A percentile compares a stretch with the other conserved stretches of the same genome.
These are phyloP conservation scores for Cymbidium sinense DNA, from an alignment of 106 monocot species.

Conservation along the genomic window DNA sequence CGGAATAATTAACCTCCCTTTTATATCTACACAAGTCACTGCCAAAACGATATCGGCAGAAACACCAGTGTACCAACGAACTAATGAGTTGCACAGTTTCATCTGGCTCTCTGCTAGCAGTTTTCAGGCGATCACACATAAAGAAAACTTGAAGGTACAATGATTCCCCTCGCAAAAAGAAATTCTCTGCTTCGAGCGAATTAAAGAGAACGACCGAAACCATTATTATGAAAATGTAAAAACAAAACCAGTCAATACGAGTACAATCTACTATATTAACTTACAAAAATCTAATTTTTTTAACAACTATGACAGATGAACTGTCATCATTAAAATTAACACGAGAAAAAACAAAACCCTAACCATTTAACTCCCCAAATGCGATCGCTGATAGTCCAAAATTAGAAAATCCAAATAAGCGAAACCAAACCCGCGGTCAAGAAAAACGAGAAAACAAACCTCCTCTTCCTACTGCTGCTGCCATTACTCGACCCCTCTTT, in stretches of 20 bases:
- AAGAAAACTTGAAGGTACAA: neutral
- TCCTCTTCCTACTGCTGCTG: conserved; percentile 36
- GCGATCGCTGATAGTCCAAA: neutral
- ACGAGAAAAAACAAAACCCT: neutral
- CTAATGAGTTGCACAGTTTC: neutral
- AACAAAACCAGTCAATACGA: neutral
- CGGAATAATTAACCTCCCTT: neutral
- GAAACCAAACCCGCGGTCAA: conserved; percentile 6
- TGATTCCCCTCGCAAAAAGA: too few relatives aligned
- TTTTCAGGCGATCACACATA: neutral
- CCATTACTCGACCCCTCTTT: conserved; percentile 20
- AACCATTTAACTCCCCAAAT: neutral
- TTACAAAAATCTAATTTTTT: neutral
- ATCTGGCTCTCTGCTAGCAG: neutral
- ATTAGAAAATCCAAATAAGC: neutral
- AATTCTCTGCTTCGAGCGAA: neutral
- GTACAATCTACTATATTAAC: neutral
- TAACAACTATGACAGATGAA: neutral
- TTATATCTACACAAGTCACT: neutral
- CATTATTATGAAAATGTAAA: neutral
- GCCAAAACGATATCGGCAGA: neutral
- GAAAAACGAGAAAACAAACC: conserved; percentile 19
- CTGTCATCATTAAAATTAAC: neutral
- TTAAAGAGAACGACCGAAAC: neutral
- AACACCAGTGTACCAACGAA: neutral